These are phyloP conservation scores for Trichoderma parareesei DNA, from an alignment of 495 filamentous ascomycete species.

Conservation along the genomic window DNA sequence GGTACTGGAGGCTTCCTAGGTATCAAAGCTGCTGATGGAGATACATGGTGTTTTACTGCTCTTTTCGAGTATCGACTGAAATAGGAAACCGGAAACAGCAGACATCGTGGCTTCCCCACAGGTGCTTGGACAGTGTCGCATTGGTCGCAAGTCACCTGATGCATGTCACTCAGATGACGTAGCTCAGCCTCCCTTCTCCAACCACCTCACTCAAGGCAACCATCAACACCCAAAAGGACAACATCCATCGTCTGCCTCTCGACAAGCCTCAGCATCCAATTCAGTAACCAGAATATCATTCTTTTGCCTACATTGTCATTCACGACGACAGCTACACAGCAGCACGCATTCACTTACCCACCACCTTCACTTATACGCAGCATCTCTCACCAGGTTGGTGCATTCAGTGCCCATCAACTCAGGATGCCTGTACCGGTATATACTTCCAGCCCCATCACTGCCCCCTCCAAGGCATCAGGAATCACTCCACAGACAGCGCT, in stretches of 20 bases:
- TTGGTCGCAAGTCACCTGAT: not conserved
- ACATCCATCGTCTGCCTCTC: not conserved
- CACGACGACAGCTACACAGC: not conserved
- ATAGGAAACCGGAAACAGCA: no score
- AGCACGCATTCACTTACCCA: not conserved
- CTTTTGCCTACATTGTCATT: no score
- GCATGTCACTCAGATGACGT: constrained; percentile 2
- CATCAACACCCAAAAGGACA: not conserved
- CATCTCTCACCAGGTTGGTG: not conserved
- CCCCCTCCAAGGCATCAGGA: constrained; percentile 39
- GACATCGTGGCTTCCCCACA: not conserved
- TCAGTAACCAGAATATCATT: no score
- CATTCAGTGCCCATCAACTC: constrained; percentile 3
- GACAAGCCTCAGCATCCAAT: no score
- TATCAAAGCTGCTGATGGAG: no score
- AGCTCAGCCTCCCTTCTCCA: not conserved
- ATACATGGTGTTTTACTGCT: not conserved
- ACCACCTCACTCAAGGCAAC: not conserved
- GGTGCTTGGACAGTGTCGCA: not conserved
- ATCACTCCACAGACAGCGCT: constrained; percentile 42
- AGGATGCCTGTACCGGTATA: constrained; percentile 52
- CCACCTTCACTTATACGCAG: not conserved
- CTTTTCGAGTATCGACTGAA: not conserved
- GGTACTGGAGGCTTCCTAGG: no score
- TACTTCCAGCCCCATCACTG: constrained; percentile 50